A percentile compares a stretch with the other conserved stretches of the same genome.
phyloP scores from a whole-genome alignment of 2,329 filamentous ascomycete species.

The Seiridium unicorne region DNA sequence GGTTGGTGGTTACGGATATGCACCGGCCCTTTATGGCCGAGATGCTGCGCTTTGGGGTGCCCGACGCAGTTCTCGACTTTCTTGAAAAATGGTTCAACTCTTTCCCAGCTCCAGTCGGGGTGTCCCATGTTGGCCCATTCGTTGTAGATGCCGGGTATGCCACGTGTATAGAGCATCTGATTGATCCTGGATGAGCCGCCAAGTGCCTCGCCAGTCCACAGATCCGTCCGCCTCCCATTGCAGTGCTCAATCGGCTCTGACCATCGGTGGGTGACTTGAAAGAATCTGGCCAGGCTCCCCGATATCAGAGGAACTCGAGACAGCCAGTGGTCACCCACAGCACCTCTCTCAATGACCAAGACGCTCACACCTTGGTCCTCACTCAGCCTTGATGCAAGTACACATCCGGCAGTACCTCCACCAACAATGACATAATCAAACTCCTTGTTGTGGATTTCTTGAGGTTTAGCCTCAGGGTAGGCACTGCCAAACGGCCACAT shows the following conservation, averaged over 20 bases:
- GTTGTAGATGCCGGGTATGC: slow-evolving; percentile 21
- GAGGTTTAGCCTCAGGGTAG: slow-evolving; percentile 6
- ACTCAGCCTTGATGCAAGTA: slow-evolving; percentile 9
- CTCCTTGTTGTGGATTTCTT: slow-evolving; percentile 2
- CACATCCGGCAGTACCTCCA: slow-evolving; percentile 12
- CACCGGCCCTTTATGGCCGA: slow-evolving; percentile 9
- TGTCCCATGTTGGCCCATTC: slow-evolving; percentile 20
- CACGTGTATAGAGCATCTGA: slow-evolving; percentile 26
- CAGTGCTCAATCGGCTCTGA: slow-evolving; percentile 5
- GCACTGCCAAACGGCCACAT: slow-evolving; percentile 11
- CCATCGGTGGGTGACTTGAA: slow-evolving; percentile 1
- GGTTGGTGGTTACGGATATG: slow-evolving; percentile 7
- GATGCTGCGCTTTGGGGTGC: background rate
- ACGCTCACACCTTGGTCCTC: slow-evolving; percentile 9
- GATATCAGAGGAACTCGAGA: slow-evolving; percentile 11
- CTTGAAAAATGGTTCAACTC: slow-evolving; percentile 13
- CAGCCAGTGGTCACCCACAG: slow-evolving; percentile 9
- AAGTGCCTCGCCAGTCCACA: slow-evolving; percentile 18
- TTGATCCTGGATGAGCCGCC: slow-evolving; percentile 25
- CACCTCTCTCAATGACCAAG: slow-evolving; percentile 10
- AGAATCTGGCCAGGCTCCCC: slow-evolving; percentile 3
- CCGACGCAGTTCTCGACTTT: slow-evolving; percentile 9
- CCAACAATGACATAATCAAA: slow-evolving; percentile 15
- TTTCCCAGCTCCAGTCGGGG: slow-evolving; percentile 12
- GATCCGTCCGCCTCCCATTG: slow-evolving; percentile 4